These are phyloP conservation scores for Suhomyces pyralidae DNA, from an alignment of 805 yeast species.

Conservation along the genomic window DNA sequence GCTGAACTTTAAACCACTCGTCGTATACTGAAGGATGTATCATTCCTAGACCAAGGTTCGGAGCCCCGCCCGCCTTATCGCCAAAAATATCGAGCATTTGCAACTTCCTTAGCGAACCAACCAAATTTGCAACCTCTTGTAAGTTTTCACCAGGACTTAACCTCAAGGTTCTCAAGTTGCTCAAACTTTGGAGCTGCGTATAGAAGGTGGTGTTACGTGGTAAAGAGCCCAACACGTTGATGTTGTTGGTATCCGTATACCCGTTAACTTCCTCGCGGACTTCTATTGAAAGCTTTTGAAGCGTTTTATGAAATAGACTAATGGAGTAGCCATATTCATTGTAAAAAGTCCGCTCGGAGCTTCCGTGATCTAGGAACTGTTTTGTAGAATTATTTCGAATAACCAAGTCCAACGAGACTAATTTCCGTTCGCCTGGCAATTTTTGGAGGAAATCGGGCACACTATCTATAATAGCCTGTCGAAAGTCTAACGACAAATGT, in stretches of 20 bases:
- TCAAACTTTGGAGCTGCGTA: conserved; percentile 10
- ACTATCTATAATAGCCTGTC: conserved; percentile 41
- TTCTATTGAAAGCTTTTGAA: conserved; percentile 38
- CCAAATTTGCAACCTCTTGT: conserved; percentile 19
- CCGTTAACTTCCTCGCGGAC: conserved; percentile 32
- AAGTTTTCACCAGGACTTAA: conserved; percentile 35
- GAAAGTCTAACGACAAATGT: conserved; percentile 35
- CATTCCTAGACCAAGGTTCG: conserved; percentile 53
- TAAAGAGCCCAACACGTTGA: conserved; percentile 5
- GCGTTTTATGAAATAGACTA: conserved; percentile 14
- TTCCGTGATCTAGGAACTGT: conserved; percentile 3
- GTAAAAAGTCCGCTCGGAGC: conserved; percentile 9
- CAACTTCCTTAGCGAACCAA: conserved; percentile 22
- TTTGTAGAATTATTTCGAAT: conserved; percentile 39
- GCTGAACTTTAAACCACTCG: conserved; percentile 56
- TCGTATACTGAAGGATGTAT: conserved; percentile 53
- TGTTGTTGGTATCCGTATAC: conserved; percentile 1
- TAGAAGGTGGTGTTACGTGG: conserved; percentile 9
- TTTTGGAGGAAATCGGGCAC: conserved; percentile 32
- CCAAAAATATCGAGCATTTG: conserved; percentile 46
- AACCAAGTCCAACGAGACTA: conserved; percentile 38
- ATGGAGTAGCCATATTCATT: conserved; percentile 18
- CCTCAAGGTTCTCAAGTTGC: conserved; percentile 35
- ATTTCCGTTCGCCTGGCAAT: conserved; percentile 11
- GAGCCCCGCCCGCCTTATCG: conserved; percentile 49